A percentile compares a stretch with the other conserved stretches of the same genome.
phyloP scores from a whole-genome alignment of 169 alveolate genomes.

The Eimeria falciformis region DNA sequence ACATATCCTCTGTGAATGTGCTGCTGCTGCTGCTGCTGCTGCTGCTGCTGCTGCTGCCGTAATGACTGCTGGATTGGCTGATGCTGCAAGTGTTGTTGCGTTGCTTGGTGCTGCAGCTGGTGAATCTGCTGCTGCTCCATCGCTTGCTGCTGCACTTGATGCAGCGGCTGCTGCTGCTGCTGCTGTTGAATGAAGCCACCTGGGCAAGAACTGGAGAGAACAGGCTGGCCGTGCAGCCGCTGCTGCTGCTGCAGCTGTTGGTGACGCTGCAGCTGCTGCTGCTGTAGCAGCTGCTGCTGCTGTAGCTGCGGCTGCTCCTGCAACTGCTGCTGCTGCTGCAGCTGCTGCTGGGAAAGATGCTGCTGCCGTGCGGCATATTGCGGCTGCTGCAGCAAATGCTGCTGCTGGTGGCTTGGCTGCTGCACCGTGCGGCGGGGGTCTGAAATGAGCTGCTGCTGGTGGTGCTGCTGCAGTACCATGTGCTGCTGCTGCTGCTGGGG shows the following conservation, averaged over 20 bases:
- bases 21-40: background rate
- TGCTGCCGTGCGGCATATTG: background rate
- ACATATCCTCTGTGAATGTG: too few relatives aligned
- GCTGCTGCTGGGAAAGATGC: background rate
- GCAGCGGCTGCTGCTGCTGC: conserved; percentile 19
- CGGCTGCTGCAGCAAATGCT: background rate
- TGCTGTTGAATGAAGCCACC: too few relatives aligned
- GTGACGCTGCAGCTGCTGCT: background rate
- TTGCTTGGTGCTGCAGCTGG: background rate
- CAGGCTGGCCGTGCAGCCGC: too few relatives aligned
- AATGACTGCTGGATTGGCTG: background rate
- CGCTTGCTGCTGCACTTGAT: background rate
- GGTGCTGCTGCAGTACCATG: too few relatives aligned
- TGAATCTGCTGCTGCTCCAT: background rate
- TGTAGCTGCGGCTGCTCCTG: background rate
- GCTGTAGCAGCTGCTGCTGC: background rate
- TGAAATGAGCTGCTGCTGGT: background rate
- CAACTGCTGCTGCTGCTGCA: background rate
- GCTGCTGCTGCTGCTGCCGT: conserved; percentile 1
- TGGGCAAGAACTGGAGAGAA: too few relatives aligned
- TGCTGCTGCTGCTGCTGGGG: background rate
- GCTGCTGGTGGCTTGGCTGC: background rate
- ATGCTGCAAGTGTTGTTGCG: background rate
- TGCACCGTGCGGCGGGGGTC: background rate
- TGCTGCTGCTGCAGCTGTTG: background rate